A percentile compares a stretch with the other conserved stretches of the same genome.
phyloP scores from a whole-genome alignment of 129 eudicot genomes.

The Chrysanthemum lavandulifolium region DNA sequence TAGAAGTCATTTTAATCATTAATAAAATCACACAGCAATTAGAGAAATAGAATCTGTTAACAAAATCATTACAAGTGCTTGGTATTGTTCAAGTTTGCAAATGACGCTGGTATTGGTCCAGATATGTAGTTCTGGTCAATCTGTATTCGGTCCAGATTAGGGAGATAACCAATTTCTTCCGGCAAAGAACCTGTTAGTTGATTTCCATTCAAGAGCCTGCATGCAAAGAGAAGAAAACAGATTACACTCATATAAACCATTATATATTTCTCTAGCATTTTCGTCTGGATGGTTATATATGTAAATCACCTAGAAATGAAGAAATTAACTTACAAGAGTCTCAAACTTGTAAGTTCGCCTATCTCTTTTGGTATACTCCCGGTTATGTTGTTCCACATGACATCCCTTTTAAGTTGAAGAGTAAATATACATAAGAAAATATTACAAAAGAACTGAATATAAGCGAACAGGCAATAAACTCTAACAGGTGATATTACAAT shows the following conservation, averaged over 20 bases:
- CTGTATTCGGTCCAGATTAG: constrained; percentile 80
- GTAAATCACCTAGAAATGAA: constrained; percentile 3
- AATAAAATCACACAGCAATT: not conserved
- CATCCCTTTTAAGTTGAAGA: constrained; percentile 50
- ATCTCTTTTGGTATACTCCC: constrained; percentile 73
- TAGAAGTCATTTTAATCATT: constrained; percentile 5
- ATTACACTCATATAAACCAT: not conserved
- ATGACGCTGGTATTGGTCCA: constrained; percentile 71
- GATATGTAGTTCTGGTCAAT: constrained; percentile 82
- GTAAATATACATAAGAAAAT: constrained; percentile 15
- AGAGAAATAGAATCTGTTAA: not conserved
- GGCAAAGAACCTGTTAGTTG: constrained; percentile 75
- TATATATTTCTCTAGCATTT: constrained; percentile 3
- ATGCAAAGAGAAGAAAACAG: constrained; percentile 9
- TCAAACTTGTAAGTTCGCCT: constrained; percentile 54
- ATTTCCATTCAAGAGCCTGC: constrained; percentile 90
- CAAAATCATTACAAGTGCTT: constrained; percentile 64
- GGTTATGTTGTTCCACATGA: constrained; percentile 70
- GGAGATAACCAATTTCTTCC: constrained; percentile 70
- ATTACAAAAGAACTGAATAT: not conserved
- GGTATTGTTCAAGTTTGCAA: constrained; percentile 70
- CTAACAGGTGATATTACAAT: not conserved
- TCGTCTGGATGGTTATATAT: constrained; percentile 4
- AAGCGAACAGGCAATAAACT: constrained; percentile 16
- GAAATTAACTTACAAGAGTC: constrained; percentile 56